Percentiles rank a stretch among this genome's conserved stretches.
phyloP scores from a whole-genome alignment of 495 filamentous ascomycete species.

The Cudoniella acicularis region DNA sequence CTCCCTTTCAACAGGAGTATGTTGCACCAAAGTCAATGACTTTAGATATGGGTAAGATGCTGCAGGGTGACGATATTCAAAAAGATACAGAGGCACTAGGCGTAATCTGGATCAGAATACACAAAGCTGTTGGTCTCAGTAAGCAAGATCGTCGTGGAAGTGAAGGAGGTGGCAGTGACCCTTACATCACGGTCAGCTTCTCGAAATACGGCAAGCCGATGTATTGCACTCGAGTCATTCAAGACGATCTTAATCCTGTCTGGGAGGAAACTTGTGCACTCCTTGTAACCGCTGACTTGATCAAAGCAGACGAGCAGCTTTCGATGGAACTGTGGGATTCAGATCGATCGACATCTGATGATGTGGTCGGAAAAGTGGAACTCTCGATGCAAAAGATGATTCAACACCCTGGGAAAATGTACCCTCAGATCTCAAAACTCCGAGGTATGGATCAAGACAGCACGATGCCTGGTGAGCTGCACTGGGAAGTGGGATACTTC shows the following conservation, averaged over 20 bases:
- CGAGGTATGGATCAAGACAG: slow-evolving; percentile 75
- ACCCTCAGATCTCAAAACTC: slow-evolving; percentile 82
- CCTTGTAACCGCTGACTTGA: slow-evolving; percentile 78
- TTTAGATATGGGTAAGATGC: slow-evolving; percentile 83
- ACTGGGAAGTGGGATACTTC: slow-evolving; percentile 96
- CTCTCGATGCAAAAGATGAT: slow-evolving; percentile 92
- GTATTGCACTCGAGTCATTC: slow-evolving; percentile 94
- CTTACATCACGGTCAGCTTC: slow-evolving; percentile 72
- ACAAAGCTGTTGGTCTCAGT: slow-evolving; percentile 79
- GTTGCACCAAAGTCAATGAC: slow-evolving; percentile 96
- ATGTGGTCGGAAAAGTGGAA: slow-evolving; percentile 92
- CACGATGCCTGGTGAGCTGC: slow-evolving; percentile 86
- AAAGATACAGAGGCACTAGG: slow-evolving; percentile 85
- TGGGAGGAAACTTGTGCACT: slow-evolving; percentile 90
- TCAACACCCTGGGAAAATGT: slow-evolving; percentile 88
- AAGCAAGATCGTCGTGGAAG: slow-evolving; percentile 87
- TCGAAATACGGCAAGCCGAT: slow-evolving; percentile 94
- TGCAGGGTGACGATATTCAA: slow-evolving; percentile 83
- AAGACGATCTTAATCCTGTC: slow-evolving; percentile 89
- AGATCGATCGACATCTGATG: slow-evolving; percentile 82
- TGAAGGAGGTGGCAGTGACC: slow-evolving; percentile 86
- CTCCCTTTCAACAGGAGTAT: no score
- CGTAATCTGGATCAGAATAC: slow-evolving; percentile 85
- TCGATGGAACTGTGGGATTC: slow-evolving; percentile 96
- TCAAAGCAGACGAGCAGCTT: slow-evolving; percentile 89